Conservation (phyloP, 345 rosid genomes). For the Populus ilicifolia region DNA sequence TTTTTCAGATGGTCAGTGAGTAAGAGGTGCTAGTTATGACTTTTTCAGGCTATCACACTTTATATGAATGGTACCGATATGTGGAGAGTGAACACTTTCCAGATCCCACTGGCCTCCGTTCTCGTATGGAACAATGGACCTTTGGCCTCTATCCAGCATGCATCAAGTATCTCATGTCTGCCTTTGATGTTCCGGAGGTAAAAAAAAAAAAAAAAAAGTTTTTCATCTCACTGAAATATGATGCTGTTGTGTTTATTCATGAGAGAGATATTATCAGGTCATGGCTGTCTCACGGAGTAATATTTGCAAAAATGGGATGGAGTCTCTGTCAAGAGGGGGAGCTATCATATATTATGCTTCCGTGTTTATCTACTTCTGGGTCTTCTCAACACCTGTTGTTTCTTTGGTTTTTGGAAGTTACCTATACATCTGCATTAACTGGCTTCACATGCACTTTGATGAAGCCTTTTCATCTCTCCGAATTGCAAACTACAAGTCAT, state of each 20-base stretch:
- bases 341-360: slow-evolving; percentile 87
- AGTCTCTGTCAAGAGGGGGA: slow-evolving; percentile 74
- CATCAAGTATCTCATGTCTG: slow-evolving; percentile 97
- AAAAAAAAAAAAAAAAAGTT: slow-evolving; percentile 19
- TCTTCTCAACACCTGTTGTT: slow-evolving; percentile 92
- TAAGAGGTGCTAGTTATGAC: slow-evolving; percentile 7
- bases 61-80: slow-evolving; percentile 90
- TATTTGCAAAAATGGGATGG: slow-evolving; percentile 78
- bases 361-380: slow-evolving; percentile 98
- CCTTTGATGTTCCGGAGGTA: slow-evolving; percentile 99
- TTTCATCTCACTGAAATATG: neutral
- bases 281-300: slow-evolving; percentile 92
- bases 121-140: slow-evolving; percentile 96
- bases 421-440: slow-evolving; percentile 91
- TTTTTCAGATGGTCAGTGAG: slow-evolving; percentile 4
- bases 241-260: slow-evolving; percentile 10
- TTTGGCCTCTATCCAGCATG: slow-evolving; percentile 98
- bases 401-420: slow-evolving; percentile 95
- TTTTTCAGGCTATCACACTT: slow-evolving; percentile 77
- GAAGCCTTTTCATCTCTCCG: slow-evolving; percentile 98
- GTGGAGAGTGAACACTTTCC: slow-evolving; percentile 97
- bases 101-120: slow-evolving; percentile 96
- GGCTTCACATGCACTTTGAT: slow-evolving; percentile 95
- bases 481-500: slow-evolving; percentile 95
- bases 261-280: slow-evolving; percentile 47